Evolutionary conservation across 2,329 filamentous ascomycete genomes (phyloP).

Genomic region (Neonectria hederae): DNA sequence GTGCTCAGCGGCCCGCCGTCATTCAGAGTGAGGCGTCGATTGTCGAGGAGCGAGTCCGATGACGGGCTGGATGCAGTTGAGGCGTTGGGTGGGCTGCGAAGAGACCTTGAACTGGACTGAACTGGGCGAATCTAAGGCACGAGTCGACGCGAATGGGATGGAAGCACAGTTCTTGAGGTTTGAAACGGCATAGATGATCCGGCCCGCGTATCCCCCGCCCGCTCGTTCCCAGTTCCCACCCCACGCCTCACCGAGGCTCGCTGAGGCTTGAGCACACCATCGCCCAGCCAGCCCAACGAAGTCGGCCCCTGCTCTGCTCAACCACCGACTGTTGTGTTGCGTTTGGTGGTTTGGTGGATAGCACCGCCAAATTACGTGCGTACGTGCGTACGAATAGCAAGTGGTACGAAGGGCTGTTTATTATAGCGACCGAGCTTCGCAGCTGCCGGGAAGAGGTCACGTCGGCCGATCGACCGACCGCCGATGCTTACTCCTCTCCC

Average conservation of each 20-base stretch:
- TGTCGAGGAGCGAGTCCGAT: not conserved
- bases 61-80: not conserved
- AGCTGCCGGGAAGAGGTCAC: not conserved
- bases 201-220: slow-evolving; percentile 16
- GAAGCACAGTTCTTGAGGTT: slow-evolving; percentile 13
- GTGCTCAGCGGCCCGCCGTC: not conserved
- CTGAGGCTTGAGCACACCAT: slow-evolving; percentile 27
- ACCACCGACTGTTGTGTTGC: not conserved
- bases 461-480: slow-evolving; percentile 25
- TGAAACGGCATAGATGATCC: slow-evolving; percentile 16
- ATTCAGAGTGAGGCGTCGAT: not conserved
- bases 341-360: too few relatives aligned
- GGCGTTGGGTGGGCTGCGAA: not conserved
- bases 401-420: not conserved
- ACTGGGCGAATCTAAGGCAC: not conserved
- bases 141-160: slow-evolving; percentile 5
- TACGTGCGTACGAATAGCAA: not conserved
- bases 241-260: slow-evolving; percentile 9
- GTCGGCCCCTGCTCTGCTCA: not conserved
- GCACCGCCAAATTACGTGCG: not conserved
- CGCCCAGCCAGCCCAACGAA: not conserved
- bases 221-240: slow-evolving; percentile 2
- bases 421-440: not conserved
- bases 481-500: slow-evolving; percentile 2
- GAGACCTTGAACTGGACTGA: not conserved